A percentile compares a stretch with the other conserved stretches of the same genome.
These are phyloP conservation scores for Jasminum sambac DNA, from an alignment of 257 asterid species.

Conservation along the genomic window DNA sequence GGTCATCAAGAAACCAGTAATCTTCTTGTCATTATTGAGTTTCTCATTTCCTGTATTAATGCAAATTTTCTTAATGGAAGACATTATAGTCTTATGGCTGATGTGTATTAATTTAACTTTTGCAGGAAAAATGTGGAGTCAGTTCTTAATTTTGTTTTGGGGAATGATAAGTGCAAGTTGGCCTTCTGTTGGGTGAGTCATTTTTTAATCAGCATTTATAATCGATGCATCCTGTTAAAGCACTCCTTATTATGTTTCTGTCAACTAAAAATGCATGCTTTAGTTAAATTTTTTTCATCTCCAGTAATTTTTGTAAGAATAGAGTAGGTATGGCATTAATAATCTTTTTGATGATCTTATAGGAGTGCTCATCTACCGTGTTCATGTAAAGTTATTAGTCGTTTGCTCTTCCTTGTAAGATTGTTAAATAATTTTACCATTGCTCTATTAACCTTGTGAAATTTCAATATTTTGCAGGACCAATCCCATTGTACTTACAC, in stretches of 20 bases:
- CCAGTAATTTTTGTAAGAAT: background rate
- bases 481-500: slow-evolving; percentile 75
- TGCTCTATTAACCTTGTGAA: slow-evolving; percentile 7
- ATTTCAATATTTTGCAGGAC: slow-evolving; percentile 52
- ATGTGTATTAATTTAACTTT: slow-evolving; percentile 30
- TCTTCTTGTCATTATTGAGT: slow-evolving; percentile 31
- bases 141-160: slow-evolving; percentile 66
- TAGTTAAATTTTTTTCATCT: background rate
- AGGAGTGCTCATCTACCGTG: background rate
- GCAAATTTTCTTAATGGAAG: slow-evolving; percentile 2
- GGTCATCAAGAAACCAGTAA: slow-evolving; percentile 87
- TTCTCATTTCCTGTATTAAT: slow-evolving; percentile 15
- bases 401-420: background rate
- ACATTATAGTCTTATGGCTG: slow-evolving; percentile 13
- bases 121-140: slow-evolving; percentile 76
- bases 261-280: background rate
- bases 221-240: background rate
- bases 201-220: slow-evolving; percentile 6
- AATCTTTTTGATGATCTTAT: background rate
- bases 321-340: background rate
- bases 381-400: background rate
- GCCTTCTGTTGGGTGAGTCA: slow-evolving; percentile 77
- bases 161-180: slow-evolving; percentile 54
- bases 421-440: slow-evolving; percentile 4
- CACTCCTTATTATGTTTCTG: background rate